These are phyloP conservation scores for Peterozyma toletana DNA, from an alignment of 805 yeast species.

Conservation along the genomic window DNA sequence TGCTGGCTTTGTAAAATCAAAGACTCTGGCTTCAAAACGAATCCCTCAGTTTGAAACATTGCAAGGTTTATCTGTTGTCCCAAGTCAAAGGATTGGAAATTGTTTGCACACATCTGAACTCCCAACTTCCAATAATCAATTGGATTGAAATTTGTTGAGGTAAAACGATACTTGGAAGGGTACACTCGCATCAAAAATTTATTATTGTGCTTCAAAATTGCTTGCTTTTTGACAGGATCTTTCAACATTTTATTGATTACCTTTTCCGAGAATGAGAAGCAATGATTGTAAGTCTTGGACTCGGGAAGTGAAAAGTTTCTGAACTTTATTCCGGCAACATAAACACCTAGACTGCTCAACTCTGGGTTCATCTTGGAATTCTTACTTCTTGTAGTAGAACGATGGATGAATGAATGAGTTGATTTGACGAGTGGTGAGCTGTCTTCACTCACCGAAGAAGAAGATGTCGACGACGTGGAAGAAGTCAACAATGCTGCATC, in stretches of 20 bases:
- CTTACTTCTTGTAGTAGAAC: background rate
- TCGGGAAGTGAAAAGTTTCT: slow-evolving; percentile 81
- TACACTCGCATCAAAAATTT: slow-evolving; percentile 74
- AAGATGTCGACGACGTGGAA: slow-evolving; percentile 17
- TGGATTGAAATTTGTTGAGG: slow-evolving; percentile 79
- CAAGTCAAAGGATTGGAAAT: slow-evolving; percentile 89
- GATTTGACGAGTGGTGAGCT: slow-evolving; percentile 2
- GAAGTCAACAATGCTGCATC: slow-evolving; percentile 11
- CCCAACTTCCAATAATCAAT: slow-evolving; percentile 78
- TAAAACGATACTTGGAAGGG: slow-evolving; percentile 74
- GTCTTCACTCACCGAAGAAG: slow-evolving; percentile 24
- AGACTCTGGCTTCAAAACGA: slow-evolving; percentile 63
- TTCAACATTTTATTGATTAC: slow-evolving; percentile 54
- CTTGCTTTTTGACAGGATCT: slow-evolving; percentile 45
- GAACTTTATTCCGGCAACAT: slow-evolving; percentile 69
- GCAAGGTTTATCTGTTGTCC: slow-evolving; percentile 89
- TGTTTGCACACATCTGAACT: slow-evolving; percentile 91
- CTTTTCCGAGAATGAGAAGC: slow-evolving; percentile 83
- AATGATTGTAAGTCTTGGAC: slow-evolving; percentile 72
- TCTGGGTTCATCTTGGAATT: slow-evolving; percentile 25
- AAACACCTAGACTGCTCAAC: slow-evolving; percentile 59
- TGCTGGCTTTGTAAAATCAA: slow-evolving; percentile 1
- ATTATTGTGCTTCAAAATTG: slow-evolving; percentile 72
- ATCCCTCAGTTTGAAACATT: slow-evolving; percentile 69
- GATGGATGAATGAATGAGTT: background rate